Evolutionary conservation across 768 basidiomycete species (phyloP), one percentile per base, ranked within the genome.

Genomic region (Lentinus brumalis): DNA sequence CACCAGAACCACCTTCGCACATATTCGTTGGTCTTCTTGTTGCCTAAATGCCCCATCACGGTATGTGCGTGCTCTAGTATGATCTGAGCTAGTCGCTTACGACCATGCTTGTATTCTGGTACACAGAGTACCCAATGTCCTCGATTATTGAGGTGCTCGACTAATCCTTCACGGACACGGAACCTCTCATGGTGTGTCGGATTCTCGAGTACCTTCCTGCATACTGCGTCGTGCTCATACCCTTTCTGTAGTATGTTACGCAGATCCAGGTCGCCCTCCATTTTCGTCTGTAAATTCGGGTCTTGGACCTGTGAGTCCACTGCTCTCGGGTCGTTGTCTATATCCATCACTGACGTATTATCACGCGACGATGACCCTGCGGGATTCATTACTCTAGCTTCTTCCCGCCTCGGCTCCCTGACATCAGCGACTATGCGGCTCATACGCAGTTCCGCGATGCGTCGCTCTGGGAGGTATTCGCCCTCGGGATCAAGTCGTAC

Each of bases 1-100:
- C 73, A 79, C 78, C 77, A 79, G 45, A 68, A 76, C 69, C 69
- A 75, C 6, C 67, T 53, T 1, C 73, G 58, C 0, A 78, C 41
- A 45, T 78, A 78, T 0, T 70, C 67, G 0, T 57, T 6, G 0
- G 73, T 79, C 35, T 66, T 55, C 6, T 70, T 63, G 1, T 47
- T 14, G 0, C 75, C 70, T 18, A 75, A 71, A 47, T 79, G 77
- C 0, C 77, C 78, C 0, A 80, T 57, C 0, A 66, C 57, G 0
- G 7, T 9, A 51, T 79, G 77, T 0, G 70, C 73, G 15, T 73
- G 61, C 4, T 67, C 62, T 2, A 75, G 56, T 4, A 74, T 54
- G 2, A 74, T 46, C 29, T 68, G 61, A 4, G 47, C 16, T 0
- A 70, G 31, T 11, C 51, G 21, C n/a, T 54, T 2, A 64, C 60